Conservation (phyloP, 2,329 filamentous ascomycete species). For the Calonectria pauciramosa region DNA sequence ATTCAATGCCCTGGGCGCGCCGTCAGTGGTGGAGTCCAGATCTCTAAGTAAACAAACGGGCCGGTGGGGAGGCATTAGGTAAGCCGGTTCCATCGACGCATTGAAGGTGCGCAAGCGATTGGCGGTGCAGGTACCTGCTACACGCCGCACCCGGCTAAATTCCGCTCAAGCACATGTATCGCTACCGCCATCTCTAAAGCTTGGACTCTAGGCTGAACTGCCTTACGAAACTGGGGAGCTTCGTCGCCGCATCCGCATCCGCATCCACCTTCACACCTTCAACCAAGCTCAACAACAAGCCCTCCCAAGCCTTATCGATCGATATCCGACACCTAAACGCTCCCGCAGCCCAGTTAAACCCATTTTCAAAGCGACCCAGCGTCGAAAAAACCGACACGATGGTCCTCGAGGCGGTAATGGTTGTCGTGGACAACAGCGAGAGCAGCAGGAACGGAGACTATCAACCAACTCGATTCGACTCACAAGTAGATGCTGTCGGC, state of each 20-base stretch:
- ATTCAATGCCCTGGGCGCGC: conserved; percentile 40
- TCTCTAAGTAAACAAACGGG: conserved; percentile 48
- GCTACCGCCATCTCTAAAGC: conserved; percentile 37
- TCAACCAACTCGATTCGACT: conserved; percentile 94
- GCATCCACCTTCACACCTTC: conserved; percentile 42
- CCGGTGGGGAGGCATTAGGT: conserved; percentile 40
- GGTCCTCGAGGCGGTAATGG: conserved; percentile 99
- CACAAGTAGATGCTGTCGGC: conserved; percentile 94
- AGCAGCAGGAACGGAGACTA: conserved; percentile 96
- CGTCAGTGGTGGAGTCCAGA: conserved; percentile 37
- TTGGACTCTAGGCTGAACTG: conserved; percentile 59
- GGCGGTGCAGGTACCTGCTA: conserved; percentile 36
- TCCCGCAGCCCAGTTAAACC: background rate
- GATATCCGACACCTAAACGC: conserved; percentile 18
- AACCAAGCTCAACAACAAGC: conserved; percentile 40
- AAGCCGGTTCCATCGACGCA: conserved; percentile 43
- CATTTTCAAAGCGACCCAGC: conserved; percentile 22
- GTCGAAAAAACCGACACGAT: conserved; percentile 73
- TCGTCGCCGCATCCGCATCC: conserved; percentile 34
- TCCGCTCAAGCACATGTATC: conserved; percentile 30
- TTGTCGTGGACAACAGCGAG: conserved; percentile 99
- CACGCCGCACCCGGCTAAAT: background rate
- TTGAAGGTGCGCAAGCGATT: conserved; percentile 26
- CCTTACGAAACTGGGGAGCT: conserved; percentile 57
- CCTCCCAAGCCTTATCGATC: background rate